Conservation (phyloP, 176 grass and related monocot genomes). For the Paspalum notatum region DNA sequence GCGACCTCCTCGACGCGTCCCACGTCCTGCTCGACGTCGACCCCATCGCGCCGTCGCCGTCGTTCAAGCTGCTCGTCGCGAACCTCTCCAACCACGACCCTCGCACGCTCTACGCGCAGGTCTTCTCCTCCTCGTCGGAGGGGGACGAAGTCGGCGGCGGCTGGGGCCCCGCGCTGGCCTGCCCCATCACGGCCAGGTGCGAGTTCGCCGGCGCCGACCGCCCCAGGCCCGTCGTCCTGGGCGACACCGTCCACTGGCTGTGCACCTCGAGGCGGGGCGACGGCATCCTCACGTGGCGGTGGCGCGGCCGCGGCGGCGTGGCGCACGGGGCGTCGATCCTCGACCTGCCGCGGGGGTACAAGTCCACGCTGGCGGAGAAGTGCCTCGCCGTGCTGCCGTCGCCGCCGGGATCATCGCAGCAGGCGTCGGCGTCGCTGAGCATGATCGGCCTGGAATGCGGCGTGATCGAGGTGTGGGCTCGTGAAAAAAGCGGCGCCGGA, state of each 20-base stretch:
- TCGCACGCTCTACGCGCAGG: conserved; percentile 8
- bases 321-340: not conserved
- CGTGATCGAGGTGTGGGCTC: not conserved
- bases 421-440: not conserved
- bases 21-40: conserved; percentile 13
- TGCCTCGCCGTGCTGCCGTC: conserved; percentile 11
- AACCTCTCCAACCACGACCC: not conserved
- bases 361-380: not conserved
- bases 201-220: not conserved
- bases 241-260: conserved; percentile 21
- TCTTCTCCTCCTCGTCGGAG: conserved; percentile 26
- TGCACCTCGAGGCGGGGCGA: not conserved
- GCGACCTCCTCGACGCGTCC: not conserved
- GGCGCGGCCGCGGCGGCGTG: not conserved
- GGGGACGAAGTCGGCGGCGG: too few species aligned
- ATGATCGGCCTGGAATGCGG: not conserved
- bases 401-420: not conserved
- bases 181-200: not conserved
- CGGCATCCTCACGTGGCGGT: conserved; percentile 9
- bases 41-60: not conserved
- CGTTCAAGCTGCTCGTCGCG: conserved; percentile 38
- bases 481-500: not conserved
- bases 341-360: not conserved
- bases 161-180: not conserved
- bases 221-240: conserved; percentile 9